Evolutionary conservation across 2,329 filamentous ascomycete species (phyloP), one percentile per base, ranked within the genome.

Genomic region (Huntiella omanensis): DNA sequence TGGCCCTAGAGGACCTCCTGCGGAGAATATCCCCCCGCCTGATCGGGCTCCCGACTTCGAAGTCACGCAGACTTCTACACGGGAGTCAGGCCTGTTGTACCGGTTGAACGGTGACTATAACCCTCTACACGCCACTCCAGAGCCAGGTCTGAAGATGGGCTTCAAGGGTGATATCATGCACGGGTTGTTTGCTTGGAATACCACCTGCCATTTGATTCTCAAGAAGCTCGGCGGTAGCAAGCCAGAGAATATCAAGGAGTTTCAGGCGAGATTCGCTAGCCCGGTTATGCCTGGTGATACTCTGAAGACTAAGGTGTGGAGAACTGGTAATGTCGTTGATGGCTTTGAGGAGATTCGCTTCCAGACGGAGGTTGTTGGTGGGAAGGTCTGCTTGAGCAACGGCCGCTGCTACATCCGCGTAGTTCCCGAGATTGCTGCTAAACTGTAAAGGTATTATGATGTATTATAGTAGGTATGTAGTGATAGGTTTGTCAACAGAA

Each of bases 91-190:
- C 6, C 72, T 82, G 52, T 66, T 91, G 47, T 91, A 91, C 62
- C 73, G 84, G 52, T 71, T 94, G 43, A 94, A 93, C 55, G 86
- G 86, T 53, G 87, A 94, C 65, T 94, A 94, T 64, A 94, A 94
- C 66, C 87, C 86, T 22, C 76, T 94, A 33, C 86, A 94, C 59
- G 85, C 84, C 5, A 83, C 82, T 13, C 85, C 85, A 10, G 83
- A 85, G 63, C 83, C 85, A 0, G 85, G 85, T 50, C 64, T 74
- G 62, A 80, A 85, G 65, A 93, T 94, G 83, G 86, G 87, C 50
- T 94, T 93, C 54, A 83, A 84, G 22, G 86, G 86, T 33, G 69
- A 76, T 54, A 94, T 94, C 61, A 82, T 93, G 60, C 86, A 94
- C 64, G 87, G 87, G 15, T 68, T 94, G 40, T 93, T 79, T 65